Evolutionary conservation across 1,139 yeast species (phyloP), one percentile per base, ranked within the genome.

Genomic region (Pichia norvegensis): DNA sequence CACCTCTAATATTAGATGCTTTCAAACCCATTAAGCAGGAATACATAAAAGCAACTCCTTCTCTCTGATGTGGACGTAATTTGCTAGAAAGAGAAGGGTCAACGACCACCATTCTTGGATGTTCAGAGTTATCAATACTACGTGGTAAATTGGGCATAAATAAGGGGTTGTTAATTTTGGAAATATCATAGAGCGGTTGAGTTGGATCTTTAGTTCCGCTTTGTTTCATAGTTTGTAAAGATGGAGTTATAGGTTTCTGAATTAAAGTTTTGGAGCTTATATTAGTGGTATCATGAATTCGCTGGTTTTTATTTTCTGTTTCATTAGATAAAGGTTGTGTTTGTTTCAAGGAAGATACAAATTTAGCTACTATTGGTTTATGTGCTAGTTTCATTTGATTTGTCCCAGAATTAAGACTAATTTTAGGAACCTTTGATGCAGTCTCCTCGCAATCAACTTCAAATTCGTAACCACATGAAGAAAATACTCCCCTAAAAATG

Each of bases 41-140:
- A 57, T 87, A 86, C 56, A 92, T 67, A 58, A 92, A 92, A 44
- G 65, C 63, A 0, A 90, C 85, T 1, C 96, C 98, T 54, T 83
- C 92, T 13, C 76, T 63, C 59, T 92, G 98, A 64, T 92, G 98
- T 0, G 87, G 84, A 31, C 97, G 72, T 21, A 92, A 66, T 13
- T 65, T 62, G 21, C 67, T 64, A 0, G 78, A 68, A 2, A 92
- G 58, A 0, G 67, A 50, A 0, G 95, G 92, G 56, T 88, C 97
- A 8, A 88, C 74, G 0, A 78, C 75, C 0, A 87, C 88, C 29
- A 23, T 40, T 11, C 45, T 33, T n/a, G 37, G 35, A 20, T 31
- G 21, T 27, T 49, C 50, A 13, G 42, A 23, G 10, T 36, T 41
- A 37, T 49, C 50, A 10, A 46, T 44, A 29, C 50, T 47, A 31